Percentiles rank a stretch among this genome's conserved stretches.
Conservation (phyloP, 768 basidiomycete species). For the Neoboletus magnificus region DNA sequence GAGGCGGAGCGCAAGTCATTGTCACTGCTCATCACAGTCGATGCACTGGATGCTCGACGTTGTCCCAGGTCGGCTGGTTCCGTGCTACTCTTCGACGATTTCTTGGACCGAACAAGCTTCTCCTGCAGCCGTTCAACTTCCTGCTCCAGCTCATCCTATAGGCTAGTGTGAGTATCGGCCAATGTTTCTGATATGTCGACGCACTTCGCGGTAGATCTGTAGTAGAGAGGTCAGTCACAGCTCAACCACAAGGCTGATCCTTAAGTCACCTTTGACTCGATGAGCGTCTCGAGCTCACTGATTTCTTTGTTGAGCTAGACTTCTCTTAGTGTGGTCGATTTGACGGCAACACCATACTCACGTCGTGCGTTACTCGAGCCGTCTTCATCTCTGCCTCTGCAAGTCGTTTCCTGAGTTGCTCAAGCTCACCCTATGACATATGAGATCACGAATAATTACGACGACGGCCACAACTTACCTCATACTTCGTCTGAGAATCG, state of each 20-base stretch:
- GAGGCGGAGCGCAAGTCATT: slow-evolving; percentile 20
- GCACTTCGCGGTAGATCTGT: slow-evolving; percentile 82
- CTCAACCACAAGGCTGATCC: background rate
- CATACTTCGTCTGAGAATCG: slow-evolving; percentile 48
- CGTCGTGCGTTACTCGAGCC: slow-evolving; percentile 65
- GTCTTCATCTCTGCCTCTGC: slow-evolving; percentile 73
- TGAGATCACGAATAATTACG: background rate
- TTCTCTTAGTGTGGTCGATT: background rate
- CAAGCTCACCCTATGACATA: slow-evolving; percentile 52
- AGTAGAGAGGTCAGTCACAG: slow-evolving; percentile 3
- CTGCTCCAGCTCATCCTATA: slow-evolving; percentile 80
- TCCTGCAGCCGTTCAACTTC: slow-evolving; percentile 77
- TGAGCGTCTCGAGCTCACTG: slow-evolving; percentile 83
- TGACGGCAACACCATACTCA: slow-evolving; percentile 32
- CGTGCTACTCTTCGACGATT: slow-evolving; percentile 46
- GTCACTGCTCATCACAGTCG: slow-evolving; percentile 23
- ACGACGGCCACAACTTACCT: slow-evolving; percentile 38
- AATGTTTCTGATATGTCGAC: slow-evolving; percentile 6
- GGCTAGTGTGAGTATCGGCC: slow-evolving; percentile 12
- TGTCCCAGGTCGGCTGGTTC: slow-evolving; percentile 36
- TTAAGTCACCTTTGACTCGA: slow-evolving; percentile 81
- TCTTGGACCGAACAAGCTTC: slow-evolving; percentile 58
- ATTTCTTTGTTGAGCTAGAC: slow-evolving; percentile 86
- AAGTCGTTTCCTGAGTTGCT: slow-evolving; percentile 66
- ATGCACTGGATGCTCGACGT: slow-evolving; percentile 19